phyloP scores from a whole-genome alignment of 1,284 basidiomycete genomes.

The Leccinum brunneo-olivaceum region DNA sequence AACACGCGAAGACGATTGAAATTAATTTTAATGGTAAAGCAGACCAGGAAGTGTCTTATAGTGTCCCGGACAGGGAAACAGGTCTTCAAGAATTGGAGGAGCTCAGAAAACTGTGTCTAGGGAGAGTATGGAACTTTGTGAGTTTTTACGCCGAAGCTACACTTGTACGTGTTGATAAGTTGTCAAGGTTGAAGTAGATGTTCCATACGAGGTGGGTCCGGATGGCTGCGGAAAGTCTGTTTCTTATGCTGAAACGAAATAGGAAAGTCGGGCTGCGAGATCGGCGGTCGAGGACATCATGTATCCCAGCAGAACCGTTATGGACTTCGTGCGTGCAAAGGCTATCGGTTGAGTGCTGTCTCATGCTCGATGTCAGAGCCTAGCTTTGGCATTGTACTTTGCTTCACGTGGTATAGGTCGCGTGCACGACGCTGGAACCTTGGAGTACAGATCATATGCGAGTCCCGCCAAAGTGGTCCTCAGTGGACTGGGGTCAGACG shows the following conservation, averaged over 20 bases:
- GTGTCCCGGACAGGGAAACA: conserved; percentile 84
- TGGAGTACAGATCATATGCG: conserved; percentile 46
- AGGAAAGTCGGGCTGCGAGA: conserved; percentile 64
- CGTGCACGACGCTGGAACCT: conserved; percentile 31
- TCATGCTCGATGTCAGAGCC: conserved; percentile 50
- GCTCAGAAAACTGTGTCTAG: conserved; percentile 63
- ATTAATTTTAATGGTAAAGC: not conserved
- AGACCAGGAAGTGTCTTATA: conserved; percentile 34
- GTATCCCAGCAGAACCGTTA: conserved; percentile 78
- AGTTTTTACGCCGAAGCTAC: conserved; percentile 20
- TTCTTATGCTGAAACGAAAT: conserved; percentile 8
- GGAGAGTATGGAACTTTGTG: conserved; percentile 85
- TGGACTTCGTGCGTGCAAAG: conserved; percentile 72
- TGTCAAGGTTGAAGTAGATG: conserved; percentile 72
- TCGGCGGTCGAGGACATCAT: conserved; percentile 66
- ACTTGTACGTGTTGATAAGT: conserved; percentile 3
- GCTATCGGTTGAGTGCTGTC: not conserved
- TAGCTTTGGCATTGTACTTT: conserved; percentile 89
- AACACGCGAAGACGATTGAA: conserved; percentile 16
- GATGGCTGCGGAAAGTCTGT: not conserved
- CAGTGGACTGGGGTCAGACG: conserved; percentile 92
- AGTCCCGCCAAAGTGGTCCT: conserved; percentile 80
- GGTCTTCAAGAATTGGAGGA: conserved; percentile 76
- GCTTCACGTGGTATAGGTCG: conserved; percentile 76
- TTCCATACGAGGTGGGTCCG: conserved; percentile 66